A percentile compares a stretch with the other conserved stretches of the same genome.
Conservation (phyloP, 208 protist species). For the Entamoeba invadens region DNA sequence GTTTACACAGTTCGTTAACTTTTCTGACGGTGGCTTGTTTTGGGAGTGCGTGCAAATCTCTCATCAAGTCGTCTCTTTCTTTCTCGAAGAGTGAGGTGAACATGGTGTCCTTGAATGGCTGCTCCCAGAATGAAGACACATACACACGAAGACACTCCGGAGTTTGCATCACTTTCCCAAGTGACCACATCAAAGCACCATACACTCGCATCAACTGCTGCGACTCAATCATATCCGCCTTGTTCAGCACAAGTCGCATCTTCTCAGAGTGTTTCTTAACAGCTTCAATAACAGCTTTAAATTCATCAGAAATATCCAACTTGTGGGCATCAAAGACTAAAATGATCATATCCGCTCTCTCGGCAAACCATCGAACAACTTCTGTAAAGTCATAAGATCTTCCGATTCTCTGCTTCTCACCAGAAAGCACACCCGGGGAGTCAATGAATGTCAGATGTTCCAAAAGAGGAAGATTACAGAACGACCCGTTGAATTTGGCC, state of each 20-base stretch:
- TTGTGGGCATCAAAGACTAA: conserved; percentile 90
- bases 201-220: conserved; percentile 85
- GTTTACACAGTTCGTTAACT: conserved; percentile 67
- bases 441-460: conserved; percentile 71
- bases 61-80: conserved; percentile 60
- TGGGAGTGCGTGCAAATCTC: conserved; percentile 61
- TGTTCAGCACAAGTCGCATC: conserved; percentile 81
- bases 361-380: conserved; percentile 69
- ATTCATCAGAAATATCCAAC: conserved; percentile 66
- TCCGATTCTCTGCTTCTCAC: conserved; percentile 61
- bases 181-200: conserved; percentile 75
- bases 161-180: conserved; percentile 71
- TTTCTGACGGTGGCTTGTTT: conserved; percentile 60
- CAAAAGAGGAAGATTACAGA: conserved; percentile 59
- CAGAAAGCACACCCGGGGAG: conserved; percentile 72
- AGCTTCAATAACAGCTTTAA: conserved; percentile 42
- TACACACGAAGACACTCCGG: conserved; percentile 82
- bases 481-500: conserved; percentile 58
- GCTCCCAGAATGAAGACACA: conserved; percentile 79
- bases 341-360: conserved; percentile 75
- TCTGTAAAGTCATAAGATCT: conserved; percentile 47
- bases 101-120: conserved; percentile 46
- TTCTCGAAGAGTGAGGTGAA: conserved; percentile 53
- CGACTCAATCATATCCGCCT: conserved; percentile 67
- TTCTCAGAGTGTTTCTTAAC: conserved; percentile 46